These are phyloP conservation scores for Pichia sp. DNA, from an alignment of 1,139 yeast genomes.

Conservation along the genomic window DNA sequence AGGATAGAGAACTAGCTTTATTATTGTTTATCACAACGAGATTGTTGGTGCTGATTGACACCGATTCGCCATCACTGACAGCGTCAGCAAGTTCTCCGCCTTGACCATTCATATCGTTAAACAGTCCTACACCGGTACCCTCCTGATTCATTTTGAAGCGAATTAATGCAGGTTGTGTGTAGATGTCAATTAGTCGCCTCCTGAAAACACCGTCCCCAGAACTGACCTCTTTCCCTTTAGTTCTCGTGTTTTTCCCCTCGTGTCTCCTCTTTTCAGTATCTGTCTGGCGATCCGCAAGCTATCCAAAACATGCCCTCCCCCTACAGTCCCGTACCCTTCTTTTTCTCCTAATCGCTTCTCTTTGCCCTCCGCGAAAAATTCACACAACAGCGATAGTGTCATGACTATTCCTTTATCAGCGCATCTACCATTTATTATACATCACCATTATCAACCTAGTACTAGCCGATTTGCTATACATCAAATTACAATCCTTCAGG, in stretches of 20 bases:
- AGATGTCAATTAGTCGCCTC: neutral
- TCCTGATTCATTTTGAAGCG: neutral
- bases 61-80: conserved; percentile 2
- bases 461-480: neutral
- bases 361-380: neutral
- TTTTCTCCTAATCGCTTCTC: neutral
- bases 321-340: neutral
- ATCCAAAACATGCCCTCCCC: neutral
- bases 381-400: neutral
- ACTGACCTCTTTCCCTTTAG: neutral
- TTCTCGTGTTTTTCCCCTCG: neutral
- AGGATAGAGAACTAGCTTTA: conserved; percentile 1
- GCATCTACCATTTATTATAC: neutral
- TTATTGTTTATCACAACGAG: neutral
- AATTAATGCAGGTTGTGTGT: neutral
- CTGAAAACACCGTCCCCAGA: neutral
- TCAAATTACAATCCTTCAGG: neutral
- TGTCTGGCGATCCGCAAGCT: neutral
- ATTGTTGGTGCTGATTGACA: neutral
- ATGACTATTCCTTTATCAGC: neutral
- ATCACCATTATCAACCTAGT: no score
- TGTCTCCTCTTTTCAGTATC: neutral
- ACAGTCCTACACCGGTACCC: neutral
- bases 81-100: neutral
- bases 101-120: neutral